Evolutionary conservation across 1,139 yeast species (phyloP).

Genomic region (Starmera stellimalicola): DNA sequence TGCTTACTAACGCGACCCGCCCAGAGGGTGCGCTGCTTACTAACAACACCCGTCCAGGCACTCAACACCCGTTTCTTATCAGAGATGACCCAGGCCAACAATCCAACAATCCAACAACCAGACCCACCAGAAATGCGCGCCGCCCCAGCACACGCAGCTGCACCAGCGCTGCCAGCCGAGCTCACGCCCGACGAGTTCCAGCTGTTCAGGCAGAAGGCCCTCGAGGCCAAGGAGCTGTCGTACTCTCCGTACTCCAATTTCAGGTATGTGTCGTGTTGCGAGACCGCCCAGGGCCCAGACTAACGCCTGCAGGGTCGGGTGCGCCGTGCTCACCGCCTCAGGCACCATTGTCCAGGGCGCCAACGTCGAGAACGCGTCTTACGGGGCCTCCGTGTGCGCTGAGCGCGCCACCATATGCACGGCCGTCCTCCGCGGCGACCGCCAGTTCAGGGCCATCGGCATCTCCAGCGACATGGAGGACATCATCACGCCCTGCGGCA

Average conservation of each 20-base stretch:
- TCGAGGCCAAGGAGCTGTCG: slow-evolving; percentile 42
- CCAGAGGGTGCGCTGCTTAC: too few species aligned
- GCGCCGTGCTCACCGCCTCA: slow-evolving; percentile 47
- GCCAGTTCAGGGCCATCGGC: slow-evolving; percentile 51
- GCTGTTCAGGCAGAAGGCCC: slow-evolving; percentile 22
- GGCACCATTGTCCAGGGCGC: slow-evolving; percentile 60
- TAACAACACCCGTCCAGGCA: too few species aligned
- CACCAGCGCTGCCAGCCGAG: slow-evolving; percentile 6
- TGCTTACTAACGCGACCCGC: too few species aligned
- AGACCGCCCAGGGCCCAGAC: slow-evolving; percentile 10
- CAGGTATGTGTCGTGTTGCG: slow-evolving; percentile 30
- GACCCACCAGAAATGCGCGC: too few species aligned
- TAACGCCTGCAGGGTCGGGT: slow-evolving; percentile 59
- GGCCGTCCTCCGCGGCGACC: slow-evolving; percentile 47
- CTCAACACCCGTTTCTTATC: too few species aligned
- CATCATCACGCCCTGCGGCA: slow-evolving; percentile 83
- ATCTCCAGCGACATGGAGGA: slow-evolving; percentile 54
- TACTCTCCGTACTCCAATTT: slow-evolving; percentile 83
- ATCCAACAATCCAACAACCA: too few species aligned
- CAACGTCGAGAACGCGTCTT: slow-evolving; percentile 88
- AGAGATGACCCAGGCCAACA: too few species aligned
- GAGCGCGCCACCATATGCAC: slow-evolving; percentile 72
- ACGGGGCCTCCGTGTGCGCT: slow-evolving; percentile 82
- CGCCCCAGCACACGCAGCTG: background rate
- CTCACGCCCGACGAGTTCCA: slow-evolving; percentile 23